Conservation (phyloP, 192 early-diverging fungal species). For the Rhizophagus prolifer region DNA sequence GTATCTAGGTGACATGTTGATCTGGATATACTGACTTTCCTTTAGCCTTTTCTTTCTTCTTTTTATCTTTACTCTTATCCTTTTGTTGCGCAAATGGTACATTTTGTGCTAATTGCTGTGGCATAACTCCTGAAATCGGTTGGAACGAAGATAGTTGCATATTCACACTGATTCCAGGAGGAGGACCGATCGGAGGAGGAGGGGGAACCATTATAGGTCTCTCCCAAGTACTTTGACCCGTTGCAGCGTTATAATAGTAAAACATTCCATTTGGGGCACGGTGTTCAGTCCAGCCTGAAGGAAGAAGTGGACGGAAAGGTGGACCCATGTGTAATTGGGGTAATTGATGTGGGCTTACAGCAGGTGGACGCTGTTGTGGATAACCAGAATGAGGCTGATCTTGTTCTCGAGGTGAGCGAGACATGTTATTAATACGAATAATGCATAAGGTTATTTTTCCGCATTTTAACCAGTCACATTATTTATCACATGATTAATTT, state of each 20-base stretch:
- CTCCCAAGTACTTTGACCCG: conserved; percentile 72
- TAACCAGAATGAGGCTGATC: background rate
- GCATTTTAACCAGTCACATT: no score
- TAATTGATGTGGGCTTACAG: background rate
- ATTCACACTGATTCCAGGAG: conserved; percentile 33
- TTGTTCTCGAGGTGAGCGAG: conserved; percentile 6
- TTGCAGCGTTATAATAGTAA: conserved; percentile 76
- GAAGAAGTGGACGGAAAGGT: conserved; percentile 34
- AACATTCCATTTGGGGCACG: conserved; percentile 57
- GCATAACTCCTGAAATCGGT: conserved; percentile 26
- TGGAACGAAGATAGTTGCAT: conserved; percentile 32
- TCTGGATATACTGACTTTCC: conserved; percentile 34
- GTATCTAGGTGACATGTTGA: background rate
- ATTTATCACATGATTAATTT: no score
- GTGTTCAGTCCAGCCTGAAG: conserved; percentile 64
- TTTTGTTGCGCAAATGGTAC: conserved; percentile 20
- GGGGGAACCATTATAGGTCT: conserved; percentile 39
- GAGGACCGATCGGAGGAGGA: conserved; percentile 27
- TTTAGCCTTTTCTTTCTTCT: conserved; percentile 43
- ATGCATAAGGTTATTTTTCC: no score
- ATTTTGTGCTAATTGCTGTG: conserved; percentile 3
- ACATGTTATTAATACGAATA: no score
- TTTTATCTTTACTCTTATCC: conserved; percentile 39
- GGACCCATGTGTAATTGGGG: conserved; percentile 9
- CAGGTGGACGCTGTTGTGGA: background rate